A percentile compares a stretch with the other conserved stretches of the same genome.
phyloP scores from a whole-genome alignment of 805 yeast genomes.

The Hermanozyma aechmeae region DNA sequence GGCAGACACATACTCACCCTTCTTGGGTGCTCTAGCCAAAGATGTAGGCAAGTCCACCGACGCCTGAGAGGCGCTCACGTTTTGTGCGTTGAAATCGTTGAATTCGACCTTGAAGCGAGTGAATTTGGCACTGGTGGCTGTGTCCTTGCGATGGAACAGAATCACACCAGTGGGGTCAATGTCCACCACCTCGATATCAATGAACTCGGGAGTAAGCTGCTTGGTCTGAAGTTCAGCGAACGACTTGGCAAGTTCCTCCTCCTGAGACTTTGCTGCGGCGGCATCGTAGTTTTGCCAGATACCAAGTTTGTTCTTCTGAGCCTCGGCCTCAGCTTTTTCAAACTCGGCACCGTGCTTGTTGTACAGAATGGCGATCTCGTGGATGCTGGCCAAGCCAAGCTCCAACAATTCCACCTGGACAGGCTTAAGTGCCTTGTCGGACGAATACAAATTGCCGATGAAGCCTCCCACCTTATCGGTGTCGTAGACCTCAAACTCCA shows the following conservation, averaged over 20 bases:
- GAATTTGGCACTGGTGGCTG: slow-evolving; percentile 26
- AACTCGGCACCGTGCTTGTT: slow-evolving; percentile 49
- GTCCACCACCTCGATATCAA: slow-evolving; percentile 47
- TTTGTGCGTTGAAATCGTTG: slow-evolving; percentile 33
- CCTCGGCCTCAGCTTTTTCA: slow-evolving; percentile 52
- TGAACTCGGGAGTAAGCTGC: slow-evolving; percentile 41
- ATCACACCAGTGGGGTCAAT: slow-evolving; percentile 33
- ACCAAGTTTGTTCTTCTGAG: slow-evolving; percentile 47
- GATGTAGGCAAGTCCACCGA: slow-evolving; percentile 31
- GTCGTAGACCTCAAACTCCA: slow-evolving; percentile 57
- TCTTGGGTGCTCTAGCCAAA: slow-evolving; percentile 36
- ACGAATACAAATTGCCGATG: slow-evolving; percentile 57
- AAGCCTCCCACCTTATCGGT: slow-evolving; percentile 76
- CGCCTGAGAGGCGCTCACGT: slow-evolving; percentile 24
- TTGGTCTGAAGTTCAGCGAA: no score
- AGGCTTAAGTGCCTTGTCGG: slow-evolving; percentile 38
- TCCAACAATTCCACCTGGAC: slow-evolving; percentile 48
- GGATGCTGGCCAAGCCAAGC: slow-evolving; percentile 57
- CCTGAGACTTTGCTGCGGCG: slow-evolving; percentile 23
- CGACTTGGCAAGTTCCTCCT: no score
- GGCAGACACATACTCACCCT: slow-evolving; percentile 50
- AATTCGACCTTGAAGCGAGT: slow-evolving; percentile 37
- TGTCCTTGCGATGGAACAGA: slow-evolving; percentile 36
- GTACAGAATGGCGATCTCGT: slow-evolving; percentile 53
- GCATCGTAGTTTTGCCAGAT: slow-evolving; percentile 58